phyloP scores from a whole-genome alignment of 139 green algal genomes.

The Zygnema cylindricum region DNA sequence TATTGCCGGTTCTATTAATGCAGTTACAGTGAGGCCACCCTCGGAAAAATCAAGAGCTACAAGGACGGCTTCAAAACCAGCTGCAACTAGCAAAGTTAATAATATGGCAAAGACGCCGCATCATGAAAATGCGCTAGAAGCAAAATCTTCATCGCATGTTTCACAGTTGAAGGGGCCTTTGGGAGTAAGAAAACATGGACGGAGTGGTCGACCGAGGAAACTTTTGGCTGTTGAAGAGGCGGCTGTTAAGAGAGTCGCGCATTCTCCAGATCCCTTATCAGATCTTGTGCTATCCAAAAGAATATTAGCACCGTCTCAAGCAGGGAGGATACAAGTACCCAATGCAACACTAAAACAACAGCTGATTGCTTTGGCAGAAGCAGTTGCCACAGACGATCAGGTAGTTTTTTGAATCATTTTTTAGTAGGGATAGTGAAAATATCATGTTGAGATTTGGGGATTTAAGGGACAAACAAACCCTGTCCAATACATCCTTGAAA shows the following conservation, averaged over 20 bases:
- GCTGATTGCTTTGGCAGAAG: not conserved
- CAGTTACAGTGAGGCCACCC: not conserved
- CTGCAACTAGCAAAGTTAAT: not conserved
- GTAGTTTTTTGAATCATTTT: not conserved
- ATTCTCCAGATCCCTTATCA: not conserved
- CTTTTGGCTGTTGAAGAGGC: not conserved
- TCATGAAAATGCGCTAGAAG: not conserved
- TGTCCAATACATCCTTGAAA: no score
- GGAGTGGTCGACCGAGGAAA: not conserved
- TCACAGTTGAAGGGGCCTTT: not conserved
- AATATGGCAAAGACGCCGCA: not conserved
- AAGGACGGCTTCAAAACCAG: no score
- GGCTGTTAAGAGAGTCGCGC: not conserved
- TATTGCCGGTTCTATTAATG: not conserved
- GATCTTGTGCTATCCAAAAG: not conserved
- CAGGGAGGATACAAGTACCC: not conserved
- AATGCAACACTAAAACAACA: not conserved
- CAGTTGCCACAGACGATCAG: conserved; percentile 21
- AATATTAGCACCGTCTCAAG: not conserved
- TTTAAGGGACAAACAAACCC: no score
- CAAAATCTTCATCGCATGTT: not conserved
- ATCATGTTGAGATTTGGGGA: no score
- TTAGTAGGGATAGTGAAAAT: no score
- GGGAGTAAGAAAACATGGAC: not conserved
- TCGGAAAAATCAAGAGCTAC: not conserved